A percentile compares a stretch with the other conserved stretches of the same genome.
phyloP scores from a whole-genome alignment of 192 early-diverging fungal genomes.

The Podochytrium sp. region DNA sequence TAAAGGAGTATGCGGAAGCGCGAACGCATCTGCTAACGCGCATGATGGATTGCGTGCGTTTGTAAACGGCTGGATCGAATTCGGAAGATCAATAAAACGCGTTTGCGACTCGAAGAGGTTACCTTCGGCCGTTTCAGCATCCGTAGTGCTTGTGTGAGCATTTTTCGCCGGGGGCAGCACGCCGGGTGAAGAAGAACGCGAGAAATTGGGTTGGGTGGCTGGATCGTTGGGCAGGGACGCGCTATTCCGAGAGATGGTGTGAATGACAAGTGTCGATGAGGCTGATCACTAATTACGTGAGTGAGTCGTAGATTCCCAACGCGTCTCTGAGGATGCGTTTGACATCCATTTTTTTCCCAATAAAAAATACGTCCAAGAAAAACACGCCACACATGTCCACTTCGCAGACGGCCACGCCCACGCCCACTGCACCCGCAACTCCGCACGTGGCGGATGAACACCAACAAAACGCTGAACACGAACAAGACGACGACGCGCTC shows the following conservation, averaged over 20 bases:
- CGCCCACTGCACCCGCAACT: neutral
- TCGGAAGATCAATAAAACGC: neutral
- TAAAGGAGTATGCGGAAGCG: neutral
- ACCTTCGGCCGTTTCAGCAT: neutral
- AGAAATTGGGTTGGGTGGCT: neutral
- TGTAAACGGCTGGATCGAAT: neutral
- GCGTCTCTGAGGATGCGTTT: neutral
- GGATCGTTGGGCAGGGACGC: neutral
- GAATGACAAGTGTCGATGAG: neutral
- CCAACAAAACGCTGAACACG: too few relatives aligned
- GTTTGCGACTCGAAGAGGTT: neutral
- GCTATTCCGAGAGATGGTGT: neutral
- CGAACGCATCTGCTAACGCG: neutral
- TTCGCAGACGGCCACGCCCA: neutral
- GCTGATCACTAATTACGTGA: neutral
- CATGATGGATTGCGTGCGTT: constrained; percentile 13
- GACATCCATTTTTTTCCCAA: neutral
- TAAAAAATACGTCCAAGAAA: neutral
- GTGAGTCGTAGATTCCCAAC: neutral
- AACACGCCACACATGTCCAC: neutral
- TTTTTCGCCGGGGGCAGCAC: neutral
- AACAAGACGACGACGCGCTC: too few relatives aligned
- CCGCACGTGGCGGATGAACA: too few relatives aligned
- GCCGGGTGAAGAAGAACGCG: neutral
- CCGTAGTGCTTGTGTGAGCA: neutral